These are phyloP conservation scores for Trichoderma sp. DNA, from an alignment of 2,329 filamentous ascomycete species.

Conservation along the genomic window DNA sequence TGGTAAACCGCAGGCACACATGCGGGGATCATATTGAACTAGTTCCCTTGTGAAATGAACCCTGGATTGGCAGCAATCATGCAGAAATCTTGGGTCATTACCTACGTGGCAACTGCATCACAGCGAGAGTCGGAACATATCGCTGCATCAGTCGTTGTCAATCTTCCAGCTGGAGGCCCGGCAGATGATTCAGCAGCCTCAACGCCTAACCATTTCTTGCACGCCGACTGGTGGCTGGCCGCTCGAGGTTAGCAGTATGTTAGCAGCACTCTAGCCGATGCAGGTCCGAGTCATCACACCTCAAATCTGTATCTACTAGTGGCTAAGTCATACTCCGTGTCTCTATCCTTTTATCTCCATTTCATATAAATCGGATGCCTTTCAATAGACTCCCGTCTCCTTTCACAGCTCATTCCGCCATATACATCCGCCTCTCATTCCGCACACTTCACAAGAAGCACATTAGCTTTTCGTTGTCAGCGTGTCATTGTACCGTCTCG, in stretches of 20 bases:
- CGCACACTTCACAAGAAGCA: background rate
- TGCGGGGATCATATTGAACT: too few relatives aligned
- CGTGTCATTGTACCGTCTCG: background rate
- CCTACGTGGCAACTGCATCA: too few relatives aligned
- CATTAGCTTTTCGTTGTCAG: background rate
- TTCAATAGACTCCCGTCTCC: conserved; percentile 1
- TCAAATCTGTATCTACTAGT: background rate
- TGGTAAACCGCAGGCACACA: too few relatives aligned
- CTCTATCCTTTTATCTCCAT: conserved; percentile 8
- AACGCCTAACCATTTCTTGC: background rate
- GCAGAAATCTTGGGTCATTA: too few relatives aligned
- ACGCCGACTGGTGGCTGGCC: background rate
- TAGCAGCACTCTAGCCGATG: conserved; percentile 5
- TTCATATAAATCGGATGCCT: conserved; percentile 7
- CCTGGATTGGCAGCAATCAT: too few relatives aligned
- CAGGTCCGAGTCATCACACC: conserved; percentile 13
- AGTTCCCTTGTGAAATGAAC: too few relatives aligned
- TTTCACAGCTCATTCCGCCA: background rate
- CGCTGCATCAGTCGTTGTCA: too few relatives aligned
- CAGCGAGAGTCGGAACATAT: too few relatives aligned
- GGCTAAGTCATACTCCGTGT: too few relatives aligned
- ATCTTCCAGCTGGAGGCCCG: too few relatives aligned
- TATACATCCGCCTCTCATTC: background rate
- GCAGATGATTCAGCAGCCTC: background rate
- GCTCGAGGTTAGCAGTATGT: background rate